Evolutionary conservation across 2,329 filamentous ascomycete species (phyloP), one percentile per base, ranked within the genome.

Genomic region (Neonectria punicea): DNA sequence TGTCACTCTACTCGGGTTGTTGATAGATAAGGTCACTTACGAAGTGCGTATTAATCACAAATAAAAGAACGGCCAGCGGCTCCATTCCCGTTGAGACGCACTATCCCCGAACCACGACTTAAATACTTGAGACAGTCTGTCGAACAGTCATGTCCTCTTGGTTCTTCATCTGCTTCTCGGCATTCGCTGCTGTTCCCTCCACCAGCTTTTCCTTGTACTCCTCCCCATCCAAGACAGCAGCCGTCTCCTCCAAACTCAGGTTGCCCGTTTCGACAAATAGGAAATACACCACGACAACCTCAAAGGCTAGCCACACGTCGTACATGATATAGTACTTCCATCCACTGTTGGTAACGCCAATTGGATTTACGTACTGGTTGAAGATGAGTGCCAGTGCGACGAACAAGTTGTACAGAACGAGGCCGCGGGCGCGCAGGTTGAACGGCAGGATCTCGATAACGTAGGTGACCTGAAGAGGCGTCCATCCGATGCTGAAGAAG

Each of bases 361-460:
- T 76, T 0, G 80, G 79, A 63, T 82, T 82, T 41, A 79, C 80
- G 57, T 79, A 82, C 58, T 77, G 76, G 67, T 82, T 82, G 70
- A 82, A 81, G 49, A 73, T 68, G 34, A 72, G 60, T 3, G 69
- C 70, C 30, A 70, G 57, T 7, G 73, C 68, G 3, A 70, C 68
- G 32, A 72, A 69, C 14, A 70, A 63, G 47, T 74, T 75, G 71
- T 56, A 75, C 56, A 65, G 70, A 41, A 76, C 61, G 4, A 66
- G 54, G 1, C 63, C 63, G 5, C 49, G 41, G 18, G 63, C 63
- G 14, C 80, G 78, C 13, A 80, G 70, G 18, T 74, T 72, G 64
- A 74, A 82, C 0, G 80, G 80, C 14, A 82, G 72, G 65, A 85
- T 83, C 70, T 85, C 83, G 54, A 80, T 79, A 9, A 62, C 49